A percentile compares a stretch with the other conserved stretches of the same genome.
These are phyloP conservation scores for Cenchrus purpureus DNA, from an alignment of 176 grass and related monocot genomes.

Conservation along the genomic window DNA sequence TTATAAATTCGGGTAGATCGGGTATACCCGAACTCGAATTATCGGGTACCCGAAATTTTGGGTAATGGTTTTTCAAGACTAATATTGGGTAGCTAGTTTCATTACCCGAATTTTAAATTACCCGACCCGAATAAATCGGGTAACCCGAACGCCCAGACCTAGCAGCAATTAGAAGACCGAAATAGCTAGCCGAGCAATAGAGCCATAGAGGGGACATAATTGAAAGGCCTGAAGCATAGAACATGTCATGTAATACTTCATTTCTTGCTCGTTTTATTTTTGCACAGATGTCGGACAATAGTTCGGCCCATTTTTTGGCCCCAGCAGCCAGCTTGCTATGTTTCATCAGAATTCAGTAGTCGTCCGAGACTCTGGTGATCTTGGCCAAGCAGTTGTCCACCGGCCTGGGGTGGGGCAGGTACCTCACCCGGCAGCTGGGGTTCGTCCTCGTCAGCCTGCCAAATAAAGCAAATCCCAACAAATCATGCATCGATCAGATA, in stretches of 20 bases:
- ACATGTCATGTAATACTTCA: not conserved
- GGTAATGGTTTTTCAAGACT: too few species aligned
- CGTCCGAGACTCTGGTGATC: slow-evolving; percentile 52
- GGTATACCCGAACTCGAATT: too few species aligned
- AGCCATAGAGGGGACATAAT: not conserved
- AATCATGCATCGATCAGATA: not conserved
- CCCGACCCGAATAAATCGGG: too few species aligned
- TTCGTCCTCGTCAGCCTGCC: slow-evolving; percentile 63
- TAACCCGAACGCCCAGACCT: too few species aligned
- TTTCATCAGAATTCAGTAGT: not conserved
- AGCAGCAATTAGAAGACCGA: not conserved
- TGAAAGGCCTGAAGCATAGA: not conserved
- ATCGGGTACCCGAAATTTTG: too few species aligned
- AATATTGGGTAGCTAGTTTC: too few species aligned
- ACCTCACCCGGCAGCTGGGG: slow-evolving; percentile 51
- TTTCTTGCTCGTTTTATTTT: not conserved
- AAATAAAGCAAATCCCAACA: not conserved
- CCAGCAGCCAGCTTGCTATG: not conserved
- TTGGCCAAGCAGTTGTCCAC: slow-evolving; percentile 79
- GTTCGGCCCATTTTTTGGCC: not conserved
- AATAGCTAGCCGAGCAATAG: not conserved
- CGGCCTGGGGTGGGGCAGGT: slow-evolving; percentile 83
- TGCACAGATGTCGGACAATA: not conserved
- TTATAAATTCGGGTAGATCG: too few species aligned
- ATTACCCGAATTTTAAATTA: too few species aligned